Evolutionary conservation across 257 asterid species (phyloP), one percentile per base, ranked within the genome.

Genomic region (Solanum pimpinellifolium): DNA sequence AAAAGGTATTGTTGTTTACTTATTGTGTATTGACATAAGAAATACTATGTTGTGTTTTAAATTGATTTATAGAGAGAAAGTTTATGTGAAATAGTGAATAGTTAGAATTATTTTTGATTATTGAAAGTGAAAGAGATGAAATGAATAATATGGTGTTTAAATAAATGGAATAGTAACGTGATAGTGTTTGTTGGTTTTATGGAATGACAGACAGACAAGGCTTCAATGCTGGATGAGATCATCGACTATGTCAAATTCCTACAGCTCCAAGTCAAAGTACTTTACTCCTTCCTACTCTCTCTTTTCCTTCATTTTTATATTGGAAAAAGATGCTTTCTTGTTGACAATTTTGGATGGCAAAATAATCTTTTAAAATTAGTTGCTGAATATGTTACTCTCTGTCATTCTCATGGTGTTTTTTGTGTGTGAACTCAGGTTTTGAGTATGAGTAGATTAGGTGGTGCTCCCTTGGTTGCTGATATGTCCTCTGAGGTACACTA

Each of bases 221-320:
- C 98, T 80, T 94, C 99, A 83, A 96, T 95, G 99, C 95, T 96
- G 84, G 99, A 96, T 92, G 99, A 96, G 93, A 96, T 96, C 92
- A 94, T 96, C 90, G 98, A 95, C 94, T 96, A 96, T 92, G 98
- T 96, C 90, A 96, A 96, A 93, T 96, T 96, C 93, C 94, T 95
- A 88, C 98, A 95, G 94, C 97, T 96, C 92, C 99, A 96, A 93
- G 99, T 96, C 98, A 96, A 96, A 90, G 99, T 96, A 95, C 89
- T 37, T 18, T 44, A 13, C 87, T 5, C 21, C 56, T 46, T 73
- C 52, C 82, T 23, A 80, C 21, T 84, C 25, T 81, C 66, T 77
- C 31, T 31, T 25, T 11, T 35, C 15, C 35, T 41, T 86, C n/a
- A 6, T 25, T 60, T 20, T 29, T 11, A 6, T 18, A 42, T 72